A percentile compares a stretch with the other conserved stretches of the same genome.
phyloP scores from a whole-genome alignment of 2,329 filamentous ascomycete genomes.

The Pseudogymnoascus sp. region DNA sequence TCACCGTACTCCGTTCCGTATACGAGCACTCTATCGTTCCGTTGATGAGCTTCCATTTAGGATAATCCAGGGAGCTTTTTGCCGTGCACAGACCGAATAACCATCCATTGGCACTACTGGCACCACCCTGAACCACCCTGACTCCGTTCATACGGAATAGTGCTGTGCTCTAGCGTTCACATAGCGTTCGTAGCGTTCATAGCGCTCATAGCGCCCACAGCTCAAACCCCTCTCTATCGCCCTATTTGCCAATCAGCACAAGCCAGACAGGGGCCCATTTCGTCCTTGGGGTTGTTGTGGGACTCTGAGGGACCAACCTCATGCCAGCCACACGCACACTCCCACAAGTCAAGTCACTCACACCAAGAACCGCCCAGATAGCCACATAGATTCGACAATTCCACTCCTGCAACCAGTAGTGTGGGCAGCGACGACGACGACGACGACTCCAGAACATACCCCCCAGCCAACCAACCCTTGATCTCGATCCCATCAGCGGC shows the following conservation, averaged over 20 bases:
- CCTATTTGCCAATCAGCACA: neutral
- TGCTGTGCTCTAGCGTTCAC: neutral
- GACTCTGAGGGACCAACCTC: neutral
- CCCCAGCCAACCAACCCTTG: neutral
- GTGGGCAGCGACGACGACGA: neutral
- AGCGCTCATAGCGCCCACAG: neutral
- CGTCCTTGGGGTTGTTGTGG: neutral
- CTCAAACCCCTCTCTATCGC: neutral
- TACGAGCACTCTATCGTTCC: neutral
- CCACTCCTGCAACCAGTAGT: neutral
- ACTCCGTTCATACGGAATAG: neutral
- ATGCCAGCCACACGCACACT: slow-evolving; percentile 1
- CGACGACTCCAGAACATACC: neutral
- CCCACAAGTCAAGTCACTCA: neutral
- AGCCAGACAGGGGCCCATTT: neutral
- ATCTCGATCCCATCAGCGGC: neutral
- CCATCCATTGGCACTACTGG: neutral
- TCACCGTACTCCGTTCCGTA: neutral
- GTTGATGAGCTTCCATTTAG: neutral
- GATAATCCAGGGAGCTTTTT: neutral
- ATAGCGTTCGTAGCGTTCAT: neutral
- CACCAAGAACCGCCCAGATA: neutral
- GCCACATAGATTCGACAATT: neutral
- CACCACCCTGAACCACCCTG: no score
- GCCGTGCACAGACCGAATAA: neutral